Evolutionary conservation across 2,329 filamentous ascomycete species (phyloP), one percentile per base, ranked within the genome.

Genomic region (Exophiala phaeomuriformis): DNA sequence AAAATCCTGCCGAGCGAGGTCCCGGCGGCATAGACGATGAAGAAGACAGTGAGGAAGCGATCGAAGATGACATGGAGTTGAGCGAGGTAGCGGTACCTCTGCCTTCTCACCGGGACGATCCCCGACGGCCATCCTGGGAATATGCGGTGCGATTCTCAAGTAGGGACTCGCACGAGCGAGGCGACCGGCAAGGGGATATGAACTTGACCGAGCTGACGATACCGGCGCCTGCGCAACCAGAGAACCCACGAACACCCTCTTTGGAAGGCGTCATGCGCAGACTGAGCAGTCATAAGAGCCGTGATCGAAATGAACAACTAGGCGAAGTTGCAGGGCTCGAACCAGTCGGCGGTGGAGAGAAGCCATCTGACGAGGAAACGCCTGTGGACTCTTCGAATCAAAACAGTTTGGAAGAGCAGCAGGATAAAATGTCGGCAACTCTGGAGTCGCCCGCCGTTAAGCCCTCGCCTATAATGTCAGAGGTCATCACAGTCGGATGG

Each of bases 401-500:
- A 9, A 35, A 29, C 5, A 57, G 49, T 41, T 42, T 53, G 6
- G 51, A 53, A 48, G 51, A 59, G n/a, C 39, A 41, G 28, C 12
- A 41, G 37, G 32, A 54, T 46, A 53, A 54, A 39, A 28, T 27
- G 9, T 12, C 39, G 19, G n/a, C 7, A 33, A 41, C 40, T 41
- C 39, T 41, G 4, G 19, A 36, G 7, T 29, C n/a, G 4, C 31
- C 12, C 12, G n/a, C 29, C 12, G 12, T 31, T n/a, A 55, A 31
- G 19, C 54, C 51, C 8, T 49, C 42, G 12, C 43, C 45, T 30
- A 36, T 46, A 12, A 29, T 8, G 3, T 36, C 48, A 30, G 57
- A 59, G 31, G 7, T 59, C 3, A 52, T 52, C 68, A 88, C 82
- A 1, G 65, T 88, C 49, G 87, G 86, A 0, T 87, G 91, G 68